A percentile compares a stretch with the other conserved stretches of the same genome.
Evolutionary conservation across 805 yeast genomes (phyloP).

Genomic region (Saccharomycopsis schoenii): DNA sequence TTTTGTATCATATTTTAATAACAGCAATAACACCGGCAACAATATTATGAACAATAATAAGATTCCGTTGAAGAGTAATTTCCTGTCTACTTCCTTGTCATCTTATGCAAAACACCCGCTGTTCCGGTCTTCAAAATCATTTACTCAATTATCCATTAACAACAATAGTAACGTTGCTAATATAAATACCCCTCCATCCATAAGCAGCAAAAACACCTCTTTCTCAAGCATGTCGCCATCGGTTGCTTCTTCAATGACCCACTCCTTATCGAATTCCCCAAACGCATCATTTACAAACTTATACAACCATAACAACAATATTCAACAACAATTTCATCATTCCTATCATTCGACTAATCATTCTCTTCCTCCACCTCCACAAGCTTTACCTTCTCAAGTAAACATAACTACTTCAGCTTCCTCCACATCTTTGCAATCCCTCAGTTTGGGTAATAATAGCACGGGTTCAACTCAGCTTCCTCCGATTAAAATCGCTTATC

Average conservation of each 20-base stretch:
- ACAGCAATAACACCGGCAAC: not conserved
- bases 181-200: not conserved
- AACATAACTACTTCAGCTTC: conserved; percentile 7
- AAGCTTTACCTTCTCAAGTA: not conserved
- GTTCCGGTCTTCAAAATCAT: conserved; percentile 9
- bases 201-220: not conserved
- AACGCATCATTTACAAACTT: conserved; percentile 24
- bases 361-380: not conserved
- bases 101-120: not conserved
- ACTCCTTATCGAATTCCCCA: conserved; percentile 31
- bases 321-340: not conserved
- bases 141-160: not conserved
- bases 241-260: conserved; percentile 30
- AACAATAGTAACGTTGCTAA: not conserved
- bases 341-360: not conserved
- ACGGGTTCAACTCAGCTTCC: conserved; percentile 2
- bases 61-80: conserved; percentile 1
- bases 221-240: not conserved
- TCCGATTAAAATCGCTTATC: conserved; percentile 4
- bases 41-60: not conserved
- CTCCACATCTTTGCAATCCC: conserved; percentile 11
- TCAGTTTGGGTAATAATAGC: not conserved
- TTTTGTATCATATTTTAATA: conserved; percentile 1
- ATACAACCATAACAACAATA: not conserved
- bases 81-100: conserved; percentile 2